Evolutionary conservation across 2,329 filamentous ascomycete genomes (phyloP).

Genomic region (Purpureocillium lavendulum): DNA sequence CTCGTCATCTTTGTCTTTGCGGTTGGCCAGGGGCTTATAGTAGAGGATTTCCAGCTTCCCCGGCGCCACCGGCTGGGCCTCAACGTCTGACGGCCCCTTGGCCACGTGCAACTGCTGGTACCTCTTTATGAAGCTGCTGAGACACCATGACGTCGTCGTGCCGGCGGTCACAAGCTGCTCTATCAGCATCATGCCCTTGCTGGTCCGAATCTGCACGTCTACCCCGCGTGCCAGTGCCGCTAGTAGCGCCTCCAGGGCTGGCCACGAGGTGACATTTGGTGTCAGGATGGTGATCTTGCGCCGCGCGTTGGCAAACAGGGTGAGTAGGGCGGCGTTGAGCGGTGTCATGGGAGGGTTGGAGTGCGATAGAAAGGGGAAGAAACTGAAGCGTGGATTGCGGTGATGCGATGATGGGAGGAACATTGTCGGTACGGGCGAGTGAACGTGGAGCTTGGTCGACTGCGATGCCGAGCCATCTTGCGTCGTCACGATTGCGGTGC

Average conservation of each 20-base stretch:
- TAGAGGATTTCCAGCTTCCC: constrained; percentile 52
- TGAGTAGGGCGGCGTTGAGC: constrained; percentile 57
- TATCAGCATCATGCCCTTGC: constrained; percentile 61
- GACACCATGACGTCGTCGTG: constrained; percentile 60
- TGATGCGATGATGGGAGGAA: constrained; percentile 70
- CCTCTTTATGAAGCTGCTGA: constrained; percentile 48
- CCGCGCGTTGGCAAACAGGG: constrained; percentile 49
- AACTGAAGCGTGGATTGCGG: constrained; percentile 54
- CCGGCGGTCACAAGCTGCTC: constrained; percentile 77
- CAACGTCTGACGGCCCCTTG: constrained; percentile 20
- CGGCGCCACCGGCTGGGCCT: constrained; percentile 29
- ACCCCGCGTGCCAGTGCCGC: constrained; percentile 57
- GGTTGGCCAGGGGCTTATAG: constrained; percentile 35
- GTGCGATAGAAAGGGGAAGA: constrained; percentile 45
- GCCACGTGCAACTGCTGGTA: constrained; percentile 31
- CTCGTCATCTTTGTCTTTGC: constrained; percentile 33
- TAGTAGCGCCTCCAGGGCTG: constrained; percentile 54
- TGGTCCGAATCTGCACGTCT: constrained; percentile 59
- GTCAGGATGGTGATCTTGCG: constrained; percentile 61
- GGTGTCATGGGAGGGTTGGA: constrained; percentile 52
- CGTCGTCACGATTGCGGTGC: constrained; percentile 6
- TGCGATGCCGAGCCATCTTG: constrained; percentile 18
- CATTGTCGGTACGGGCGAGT: constrained; percentile 39
- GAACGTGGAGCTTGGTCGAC: constrained; percentile 15
- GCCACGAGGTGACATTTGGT: constrained; percentile 65